A percentile compares a stretch with the other conserved stretches of the same genome.
Evolutionary conservation across 1,284 basidiomycete species (phyloP).

Genomic region (Austroboletus novae-zelandiae): DNA sequence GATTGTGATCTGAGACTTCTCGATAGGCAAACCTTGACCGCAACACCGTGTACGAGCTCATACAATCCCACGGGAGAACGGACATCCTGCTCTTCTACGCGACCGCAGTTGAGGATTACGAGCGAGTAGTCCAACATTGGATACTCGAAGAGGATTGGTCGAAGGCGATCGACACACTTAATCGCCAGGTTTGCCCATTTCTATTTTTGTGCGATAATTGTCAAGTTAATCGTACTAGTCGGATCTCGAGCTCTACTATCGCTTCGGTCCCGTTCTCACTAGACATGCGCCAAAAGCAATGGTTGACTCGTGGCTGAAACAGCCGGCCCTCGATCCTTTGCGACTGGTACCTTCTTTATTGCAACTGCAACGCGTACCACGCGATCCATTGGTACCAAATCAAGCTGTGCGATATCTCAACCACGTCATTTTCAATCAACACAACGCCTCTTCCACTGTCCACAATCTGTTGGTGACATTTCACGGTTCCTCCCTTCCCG

Average conservation of each 20-base stretch:
- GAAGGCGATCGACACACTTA: constrained; percentile 87
- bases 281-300: constrained; percentile 84
- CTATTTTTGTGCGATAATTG: not conserved
- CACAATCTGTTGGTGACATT: constrained; percentile 95
- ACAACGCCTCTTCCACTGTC: constrained; percentile 81
- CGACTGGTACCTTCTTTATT: constrained; percentile 89
- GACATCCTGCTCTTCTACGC: constrained; percentile 95
- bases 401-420: constrained; percentile 89
- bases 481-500: constrained; percentile 57
- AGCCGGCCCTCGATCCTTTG: constrained; percentile 75
- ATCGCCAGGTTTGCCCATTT: constrained; percentile 63
- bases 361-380: constrained; percentile 70
- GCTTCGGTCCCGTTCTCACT: constrained; percentile 87
- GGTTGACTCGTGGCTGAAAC: constrained; percentile 90
- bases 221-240: constrained; percentile 42
- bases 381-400: constrained; percentile 70
- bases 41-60: constrained; percentile 87
- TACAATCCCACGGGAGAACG: constrained; percentile 88
- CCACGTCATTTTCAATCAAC: constrained; percentile 77
- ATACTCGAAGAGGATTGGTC: constrained; percentile 89
- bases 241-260: constrained; percentile 89
- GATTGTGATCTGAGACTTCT: not conserved
- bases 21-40: constrained; percentile 78
- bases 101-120: constrained; percentile 76
- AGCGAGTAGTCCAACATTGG: constrained; percentile 91